phyloP scores from a whole-genome alignment of 371 early-diverging fungal species.

The Lichtheimia ramosa region DNA sequence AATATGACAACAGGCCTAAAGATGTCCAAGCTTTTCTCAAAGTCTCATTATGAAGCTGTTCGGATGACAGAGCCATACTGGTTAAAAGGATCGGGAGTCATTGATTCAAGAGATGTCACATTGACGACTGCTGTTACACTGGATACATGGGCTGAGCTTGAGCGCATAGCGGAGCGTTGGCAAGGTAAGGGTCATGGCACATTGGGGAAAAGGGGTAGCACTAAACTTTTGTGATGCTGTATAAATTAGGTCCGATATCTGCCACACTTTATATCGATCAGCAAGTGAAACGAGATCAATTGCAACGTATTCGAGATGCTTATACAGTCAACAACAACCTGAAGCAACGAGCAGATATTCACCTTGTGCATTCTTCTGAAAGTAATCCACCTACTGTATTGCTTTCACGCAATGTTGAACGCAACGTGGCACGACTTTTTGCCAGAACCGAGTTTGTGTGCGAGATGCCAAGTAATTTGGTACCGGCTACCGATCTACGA shows the following conservation, averaged over 20 bases:
- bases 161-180: slow-evolving; percentile 39
- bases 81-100: slow-evolving; percentile 26
- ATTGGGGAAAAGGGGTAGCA: no score
- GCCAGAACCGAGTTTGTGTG: slow-evolving; percentile 38
- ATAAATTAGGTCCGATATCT: slow-evolving; percentile 40
- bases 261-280: slow-evolving; percentile 29
- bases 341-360: slow-evolving; percentile 35
- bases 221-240: no score
- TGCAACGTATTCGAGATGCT: no score
- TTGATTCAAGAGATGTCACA: slow-evolving; percentile 30
- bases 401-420: slow-evolving; percentile 46
- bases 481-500: slow-evolving; percentile 43
- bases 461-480: slow-evolving; percentile 37
- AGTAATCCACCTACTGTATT: slow-evolving; percentile 27
- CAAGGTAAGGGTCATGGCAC: slow-evolving; percentile 27
- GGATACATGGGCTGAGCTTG: slow-evolving; percentile 35
- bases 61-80: slow-evolving; percentile 40
- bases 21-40: slow-evolving; percentile 48
- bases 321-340: slow-evolving; percentile 10
- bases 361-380: slow-evolving; percentile 18
- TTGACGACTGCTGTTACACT: slow-evolving; percentile 36
- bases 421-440: slow-evolving; percentile 48
- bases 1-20: slow-evolving; percentile 43
- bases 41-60: slow-evolving; percentile 37
- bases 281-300: no score